Evolutionary conservation across 148 eudicot genomes (phyloP).

Genomic region (Silene uniflora): DNA sequence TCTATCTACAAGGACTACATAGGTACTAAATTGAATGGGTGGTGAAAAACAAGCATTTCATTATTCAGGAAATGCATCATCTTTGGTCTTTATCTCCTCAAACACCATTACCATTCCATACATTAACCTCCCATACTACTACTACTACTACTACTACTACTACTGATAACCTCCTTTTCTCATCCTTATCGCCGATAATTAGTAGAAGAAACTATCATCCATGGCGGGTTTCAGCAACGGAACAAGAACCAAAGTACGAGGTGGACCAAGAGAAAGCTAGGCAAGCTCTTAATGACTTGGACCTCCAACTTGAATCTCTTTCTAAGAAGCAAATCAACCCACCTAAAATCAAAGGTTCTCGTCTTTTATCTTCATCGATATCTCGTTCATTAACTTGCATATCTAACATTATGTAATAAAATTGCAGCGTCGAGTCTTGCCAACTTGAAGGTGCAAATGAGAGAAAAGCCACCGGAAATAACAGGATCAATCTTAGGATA

Average conservation of each 20-base stretch:
- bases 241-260: slow-evolving; percentile 49
- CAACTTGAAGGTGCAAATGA: slow-evolving; percentile 30
- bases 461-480: slow-evolving; percentile 29
- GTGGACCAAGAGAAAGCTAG: slow-evolving; percentile 66
- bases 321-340: slow-evolving; percentile 37
- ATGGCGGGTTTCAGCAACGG: slow-evolving; percentile 31
- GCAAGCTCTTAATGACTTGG: slow-evolving; percentile 55
- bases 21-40: slow-evolving; percentile 14
- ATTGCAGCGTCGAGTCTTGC: slow-evolving; percentile 40
- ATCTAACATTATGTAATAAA: neutral
- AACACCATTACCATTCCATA: slow-evolving; percentile 10
- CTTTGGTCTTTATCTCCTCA: slow-evolving; percentile 22
- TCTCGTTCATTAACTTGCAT: no score
- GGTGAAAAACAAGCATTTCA: neutral
- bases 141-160: neutral
- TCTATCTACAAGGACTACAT: neutral
- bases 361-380: neutral
- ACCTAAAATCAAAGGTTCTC: slow-evolving; percentile 48
- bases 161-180: neutral
- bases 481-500: slow-evolving; percentile 36
- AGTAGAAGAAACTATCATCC: neutral
- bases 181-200: neutral
- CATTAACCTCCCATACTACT: neutral
- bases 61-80: slow-evolving; percentile 23
- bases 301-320: slow-evolving; percentile 53